Conservation (phyloP, 164 flowering plant species). For the Nymphaea colorata region DNA sequence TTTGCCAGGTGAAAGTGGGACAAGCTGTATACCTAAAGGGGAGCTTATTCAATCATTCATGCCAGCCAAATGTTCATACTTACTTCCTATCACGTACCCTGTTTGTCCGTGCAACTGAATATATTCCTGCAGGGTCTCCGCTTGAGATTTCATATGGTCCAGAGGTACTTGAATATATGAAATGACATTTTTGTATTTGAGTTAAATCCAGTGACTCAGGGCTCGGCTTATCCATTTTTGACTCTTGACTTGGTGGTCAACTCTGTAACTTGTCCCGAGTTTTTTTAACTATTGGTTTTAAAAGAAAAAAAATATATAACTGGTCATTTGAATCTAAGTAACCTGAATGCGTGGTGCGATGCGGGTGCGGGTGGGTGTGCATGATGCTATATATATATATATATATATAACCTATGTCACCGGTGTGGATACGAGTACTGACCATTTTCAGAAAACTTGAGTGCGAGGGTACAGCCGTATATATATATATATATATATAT, state of each 20-base stretch:
- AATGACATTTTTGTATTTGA: not conserved
- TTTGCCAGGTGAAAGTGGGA: constrained; percentile 62
- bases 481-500: no score
- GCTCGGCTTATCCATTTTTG: not conserved
- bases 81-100: constrained; percentile 78
- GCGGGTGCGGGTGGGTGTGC: no score
- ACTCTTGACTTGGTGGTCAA: not conserved
- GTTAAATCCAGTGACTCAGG: not conserved
- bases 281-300: not conserved
- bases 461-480: no score
- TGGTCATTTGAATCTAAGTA: not conserved
- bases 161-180: constrained; percentile 34
- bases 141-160: constrained; percentile 94
- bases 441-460: no score
- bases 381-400: no score
- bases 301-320: not conserved
- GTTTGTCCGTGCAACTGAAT: constrained; percentile 52
- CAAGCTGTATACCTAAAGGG: constrained; percentile 74
- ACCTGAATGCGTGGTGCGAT: no score
- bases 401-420: no score
- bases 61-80: constrained; percentile 75
- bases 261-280: not conserved
- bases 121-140: constrained; percentile 37
- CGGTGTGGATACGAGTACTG: no score
- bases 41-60: constrained; percentile 89